These are phyloP conservation scores for Thalassiosira livingstoniorum DNA, from an alignment of 352 stramenopile species.

Conservation along the genomic window DNA sequence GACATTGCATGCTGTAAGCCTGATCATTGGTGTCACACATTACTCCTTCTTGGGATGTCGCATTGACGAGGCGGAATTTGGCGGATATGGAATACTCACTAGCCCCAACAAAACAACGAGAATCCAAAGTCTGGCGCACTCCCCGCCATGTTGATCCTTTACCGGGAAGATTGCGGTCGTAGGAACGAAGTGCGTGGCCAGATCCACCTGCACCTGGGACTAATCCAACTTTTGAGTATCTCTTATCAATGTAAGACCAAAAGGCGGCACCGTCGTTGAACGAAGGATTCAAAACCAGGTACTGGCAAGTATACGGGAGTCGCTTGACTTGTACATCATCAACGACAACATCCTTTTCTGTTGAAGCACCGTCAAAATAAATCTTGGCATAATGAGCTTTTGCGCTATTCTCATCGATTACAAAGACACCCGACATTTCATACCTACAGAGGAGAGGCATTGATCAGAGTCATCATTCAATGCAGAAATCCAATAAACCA, in stretches of 20 bases:
- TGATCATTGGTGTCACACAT: conserved; percentile 53
- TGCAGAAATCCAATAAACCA: no score
- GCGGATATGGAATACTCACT: conserved; percentile 56
- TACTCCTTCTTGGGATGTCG: conserved; percentile 41
- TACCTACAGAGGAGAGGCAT: no score
- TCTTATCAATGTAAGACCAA: conserved; percentile 45
- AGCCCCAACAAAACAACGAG: conserved; percentile 51
- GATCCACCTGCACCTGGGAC: conserved; percentile 40
- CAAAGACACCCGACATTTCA: conserved; percentile 45
- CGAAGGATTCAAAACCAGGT: conserved; percentile 57
- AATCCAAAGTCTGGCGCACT: conserved; percentile 52
- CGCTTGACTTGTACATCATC: conserved; percentile 51
- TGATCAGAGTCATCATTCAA: no score
- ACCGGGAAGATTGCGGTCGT: conserved; percentile 26
- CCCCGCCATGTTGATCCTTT: conserved; percentile 37
- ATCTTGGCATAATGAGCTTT: conserved; percentile 47
- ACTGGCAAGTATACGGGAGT: conserved; percentile 45
- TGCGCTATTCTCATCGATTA: conserved; percentile 33
- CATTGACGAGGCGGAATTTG: conserved; percentile 62
- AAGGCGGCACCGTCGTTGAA: conserved; percentile 46
- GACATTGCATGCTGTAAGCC: conserved; percentile 42
- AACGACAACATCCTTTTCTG: conserved; percentile 47
- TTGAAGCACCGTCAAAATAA: conserved; percentile 53
- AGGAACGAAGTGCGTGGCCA: conserved; percentile 57
- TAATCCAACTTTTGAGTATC: conserved; percentile 35